Evolutionary conservation across 805 yeast genomes (phyloP).

Genomic region (Spathaspora hagerdaliae): DNA sequence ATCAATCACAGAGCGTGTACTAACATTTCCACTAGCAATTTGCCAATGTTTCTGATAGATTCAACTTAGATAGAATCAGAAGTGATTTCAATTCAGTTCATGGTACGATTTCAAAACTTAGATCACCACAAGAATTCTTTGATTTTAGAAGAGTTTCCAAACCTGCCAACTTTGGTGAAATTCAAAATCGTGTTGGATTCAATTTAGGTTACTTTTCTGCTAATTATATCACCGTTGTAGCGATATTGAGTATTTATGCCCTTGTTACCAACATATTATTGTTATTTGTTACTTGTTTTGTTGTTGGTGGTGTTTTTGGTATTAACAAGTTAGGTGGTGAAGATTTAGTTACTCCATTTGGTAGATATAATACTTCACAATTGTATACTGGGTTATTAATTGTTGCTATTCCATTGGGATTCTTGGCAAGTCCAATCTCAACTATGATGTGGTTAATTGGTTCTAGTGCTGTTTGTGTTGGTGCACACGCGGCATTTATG

Average conservation of each 20-base stretch:
- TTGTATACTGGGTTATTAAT: slow-evolving; percentile 79
- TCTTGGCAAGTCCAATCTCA: slow-evolving; percentile 84
- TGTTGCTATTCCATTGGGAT: slow-evolving; percentile 74
- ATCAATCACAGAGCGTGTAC: slow-evolving; percentile 5
- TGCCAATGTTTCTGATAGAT: slow-evolving; percentile 27
- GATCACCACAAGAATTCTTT: slow-evolving; percentile 91
- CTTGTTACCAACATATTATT: slow-evolving; percentile 80
- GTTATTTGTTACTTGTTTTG: slow-evolving; percentile 73
- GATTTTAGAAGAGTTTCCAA: slow-evolving; percentile 86
- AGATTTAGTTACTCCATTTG: slow-evolving; percentile 74
- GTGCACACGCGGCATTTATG: slow-evolving; percentile 84
- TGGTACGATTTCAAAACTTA: slow-evolving; percentile 62
- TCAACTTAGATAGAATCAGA: slow-evolving; percentile 42
- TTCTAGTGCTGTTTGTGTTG: slow-evolving; percentile 71
- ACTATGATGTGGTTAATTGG: slow-evolving; percentile 91
- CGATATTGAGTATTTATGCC: slow-evolving; percentile 74
- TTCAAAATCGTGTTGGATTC: slow-evolving; percentile 83
- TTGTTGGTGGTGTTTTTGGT: slow-evolving; percentile 70
- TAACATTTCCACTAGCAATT: slow-evolving; percentile 7
- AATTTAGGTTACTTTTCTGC: slow-evolving; percentile 85
- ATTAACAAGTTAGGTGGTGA: slow-evolving; percentile 78
- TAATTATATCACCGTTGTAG: slow-evolving; percentile 75
- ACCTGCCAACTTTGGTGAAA: slow-evolving; percentile 84
- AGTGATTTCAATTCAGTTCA: slow-evolving; percentile 53
- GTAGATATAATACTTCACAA: slow-evolving; percentile 69